Evolutionary conservation across 1,139 yeast genomes (phyloP).

Genomic region (Suhomyces ambrosiae): DNA sequence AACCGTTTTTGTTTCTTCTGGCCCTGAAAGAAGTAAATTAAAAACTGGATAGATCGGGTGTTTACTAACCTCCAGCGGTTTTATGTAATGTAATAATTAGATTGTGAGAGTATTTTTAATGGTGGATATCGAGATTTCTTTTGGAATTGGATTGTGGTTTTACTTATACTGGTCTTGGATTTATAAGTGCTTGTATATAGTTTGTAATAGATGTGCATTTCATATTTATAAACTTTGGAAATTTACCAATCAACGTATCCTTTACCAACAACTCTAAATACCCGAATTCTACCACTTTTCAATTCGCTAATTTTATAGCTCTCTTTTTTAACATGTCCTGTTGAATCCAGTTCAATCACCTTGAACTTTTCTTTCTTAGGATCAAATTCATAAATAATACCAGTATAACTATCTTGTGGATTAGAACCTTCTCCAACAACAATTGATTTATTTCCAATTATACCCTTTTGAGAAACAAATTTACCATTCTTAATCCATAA

Average conservation of each 20-base stretch:
- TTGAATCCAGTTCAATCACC: slow-evolving; percentile 63
- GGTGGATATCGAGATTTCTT: not conserved
- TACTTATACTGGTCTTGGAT: slow-evolving; percentile 19
- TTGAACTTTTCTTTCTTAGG: slow-evolving; percentile 71
- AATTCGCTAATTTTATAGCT: slow-evolving; percentile 71
- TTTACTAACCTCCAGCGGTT: not conserved
- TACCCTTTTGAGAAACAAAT: slow-evolving; percentile 68
- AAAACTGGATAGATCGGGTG: slow-evolving; percentile 3
- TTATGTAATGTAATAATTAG: slow-evolving; percentile 4
- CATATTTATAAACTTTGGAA: not conserved
- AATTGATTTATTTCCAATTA: slow-evolving; percentile 40
- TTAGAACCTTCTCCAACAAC: slow-evolving; percentile 43
- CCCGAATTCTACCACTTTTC: slow-evolving; percentile 76
- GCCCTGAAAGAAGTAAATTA: slow-evolving; percentile 6
- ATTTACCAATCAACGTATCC: slow-evolving; percentile 60
- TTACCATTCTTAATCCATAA: slow-evolving; percentile 73
- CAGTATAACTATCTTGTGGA: slow-evolving; percentile 27
- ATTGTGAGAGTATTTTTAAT: not conserved
- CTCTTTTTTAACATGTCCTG: slow-evolving; percentile 59
- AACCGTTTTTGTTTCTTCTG: not conserved
- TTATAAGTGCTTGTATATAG: slow-evolving; percentile 12
- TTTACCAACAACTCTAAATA: slow-evolving; percentile 69
- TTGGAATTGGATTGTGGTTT: not conserved
- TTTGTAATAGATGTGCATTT: not conserved
- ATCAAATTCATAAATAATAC: slow-evolving; percentile 69